phyloP scores from a whole-genome alignment of 805 yeast genomes.

The Tetrapisispora pingtungensis region DNA sequence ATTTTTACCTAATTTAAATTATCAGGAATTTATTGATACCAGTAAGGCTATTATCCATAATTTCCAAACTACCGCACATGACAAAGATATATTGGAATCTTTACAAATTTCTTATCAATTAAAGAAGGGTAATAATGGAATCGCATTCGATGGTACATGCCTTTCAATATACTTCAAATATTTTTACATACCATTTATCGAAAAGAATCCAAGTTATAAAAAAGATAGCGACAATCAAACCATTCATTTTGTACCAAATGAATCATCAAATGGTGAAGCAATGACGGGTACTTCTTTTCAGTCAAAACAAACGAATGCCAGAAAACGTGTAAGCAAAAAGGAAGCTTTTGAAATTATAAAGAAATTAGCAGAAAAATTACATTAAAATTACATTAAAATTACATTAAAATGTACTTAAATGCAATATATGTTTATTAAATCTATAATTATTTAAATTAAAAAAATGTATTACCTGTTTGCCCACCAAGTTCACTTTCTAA shows the following conservation, averaged over 20 bases:
- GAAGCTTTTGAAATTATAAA: slow-evolving; percentile 27
- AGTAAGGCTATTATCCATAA: slow-evolving; percentile 15
- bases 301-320: slow-evolving; percentile 8
- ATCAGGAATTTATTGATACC: slow-evolving; percentile 15
- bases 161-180: slow-evolving; percentile 23
- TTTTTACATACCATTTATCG: slow-evolving; percentile 19
- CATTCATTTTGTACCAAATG: neutral
- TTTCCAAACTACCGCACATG: slow-evolving; percentile 12
- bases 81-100: slow-evolving; percentile 14
- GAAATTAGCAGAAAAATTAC: slow-evolving; percentile 18
- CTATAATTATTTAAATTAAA: neutral
- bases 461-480: slow-evolving; percentile 15
- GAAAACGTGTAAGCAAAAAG: slow-evolving; percentile 28
- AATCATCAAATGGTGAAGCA: neutral
- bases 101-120: slow-evolving; percentile 22
- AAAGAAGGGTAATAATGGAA: slow-evolving; percentile 26
- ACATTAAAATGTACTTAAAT: neutral
- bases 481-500: slow-evolving; percentile 22
- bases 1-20: slow-evolving; percentile 19
- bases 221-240: neutral
- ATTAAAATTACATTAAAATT: slow-evolving; percentile 10
- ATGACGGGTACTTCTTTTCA: neutral
- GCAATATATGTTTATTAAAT: too few species aligned
- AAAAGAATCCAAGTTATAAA: neutral
- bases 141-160: slow-evolving; percentile 25